Base-by-base conservation (phyloP, 1,284 basidiomycete genomes). In the Vanrija humicola region DNA sequence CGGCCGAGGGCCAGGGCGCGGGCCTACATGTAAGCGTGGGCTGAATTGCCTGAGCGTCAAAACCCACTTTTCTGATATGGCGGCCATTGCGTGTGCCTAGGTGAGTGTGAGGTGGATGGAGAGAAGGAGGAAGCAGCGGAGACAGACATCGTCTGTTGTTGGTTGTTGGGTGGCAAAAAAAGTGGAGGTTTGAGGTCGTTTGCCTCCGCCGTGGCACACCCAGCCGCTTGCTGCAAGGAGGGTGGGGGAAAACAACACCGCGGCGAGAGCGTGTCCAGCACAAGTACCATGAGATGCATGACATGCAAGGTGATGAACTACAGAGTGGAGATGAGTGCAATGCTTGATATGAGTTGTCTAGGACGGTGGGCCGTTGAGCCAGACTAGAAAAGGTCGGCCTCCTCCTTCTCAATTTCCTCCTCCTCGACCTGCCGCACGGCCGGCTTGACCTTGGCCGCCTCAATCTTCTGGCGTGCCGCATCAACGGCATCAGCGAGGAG, bases 401-500 rank as follows among this genome's bases (percentile, higher is more conserved):
- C 56, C 23, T 19, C 26, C 15, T 14, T 23, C 1, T 43, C 28
- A 5, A 26, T 28, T 25, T 49, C 43, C 46, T 50, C 28, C 10
- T 25, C 14, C 12, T 34, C 25, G 10, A 50, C 28, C 12, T 48
- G 49, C 44, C 10, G 18, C 25, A 15, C 26, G 14, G 38, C 43
- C 38, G 39, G 46, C 50, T 51, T 51, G 23, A 26, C n/a, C 34
- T 51, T 45, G 19, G 42, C 21, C 23, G 50, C 34, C 23, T 26
- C 34, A 38, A 40, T 44, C 38, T 43, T 46, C 43, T 49, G 49
- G 25, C 69, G 48, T 8, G 86, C 86, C 52, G 82, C 80, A 64
- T 82, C 79, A 4, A 91, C 86, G 64, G 87, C 87, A 28, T 72
- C 72, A 45, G 83, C 80, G 79, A 93, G 83, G 43, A 85, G 68